phyloP scores from a whole-genome alignment of 2,329 filamentous ascomycete species.

The Aspergillus proliferans region DNA sequence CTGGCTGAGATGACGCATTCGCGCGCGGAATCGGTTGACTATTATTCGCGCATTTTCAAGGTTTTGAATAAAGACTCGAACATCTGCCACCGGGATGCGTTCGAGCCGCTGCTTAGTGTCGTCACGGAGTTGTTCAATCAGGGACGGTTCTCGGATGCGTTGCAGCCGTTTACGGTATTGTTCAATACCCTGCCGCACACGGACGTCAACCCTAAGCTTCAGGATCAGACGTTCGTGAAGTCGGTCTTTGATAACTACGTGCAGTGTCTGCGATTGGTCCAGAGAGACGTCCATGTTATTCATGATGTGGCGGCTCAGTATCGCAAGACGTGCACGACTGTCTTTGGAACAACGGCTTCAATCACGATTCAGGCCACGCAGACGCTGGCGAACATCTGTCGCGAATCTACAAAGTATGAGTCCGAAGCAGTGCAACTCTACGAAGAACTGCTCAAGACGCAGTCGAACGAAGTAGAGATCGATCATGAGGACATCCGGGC shows the following conservation, averaged over 20 bases:
- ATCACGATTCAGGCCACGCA: constrained; percentile 34
- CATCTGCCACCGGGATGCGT: constrained; percentile 30
- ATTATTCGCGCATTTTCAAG: constrained; percentile 34
- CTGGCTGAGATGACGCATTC: constrained; percentile 32
- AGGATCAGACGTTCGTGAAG: constrained; percentile 27
- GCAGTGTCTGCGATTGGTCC: constrained; percentile 29
- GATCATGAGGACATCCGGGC: constrained; percentile 29
- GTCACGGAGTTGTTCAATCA: constrained; percentile 34
- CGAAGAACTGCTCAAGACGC: constrained; percentile 30
- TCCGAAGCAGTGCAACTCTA: constrained; percentile 31
- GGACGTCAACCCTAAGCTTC: constrained; percentile 27
- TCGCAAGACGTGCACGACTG: constrained; percentile 26
- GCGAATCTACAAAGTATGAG: constrained; percentile 33
- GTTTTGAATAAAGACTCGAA: constrained; percentile 33
- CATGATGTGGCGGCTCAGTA: constrained; percentile 32
- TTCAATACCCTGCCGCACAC: constrained; percentile 33
- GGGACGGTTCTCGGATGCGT: constrained; percentile 32
- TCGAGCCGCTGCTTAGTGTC: constrained; percentile 34
- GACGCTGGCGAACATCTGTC: constrained; percentile 31
- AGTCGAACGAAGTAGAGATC: constrained; percentile 24
- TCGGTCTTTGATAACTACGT: constrained; percentile 31
- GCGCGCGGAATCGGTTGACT: constrained; percentile 32
- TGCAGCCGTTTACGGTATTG: constrained; percentile 28
- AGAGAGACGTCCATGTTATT: constrained; percentile 24
- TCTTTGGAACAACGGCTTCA: constrained; percentile 29